Conservation (phyloP, 306 rosid genomes). For the Lathyrus aphaca region DNA sequence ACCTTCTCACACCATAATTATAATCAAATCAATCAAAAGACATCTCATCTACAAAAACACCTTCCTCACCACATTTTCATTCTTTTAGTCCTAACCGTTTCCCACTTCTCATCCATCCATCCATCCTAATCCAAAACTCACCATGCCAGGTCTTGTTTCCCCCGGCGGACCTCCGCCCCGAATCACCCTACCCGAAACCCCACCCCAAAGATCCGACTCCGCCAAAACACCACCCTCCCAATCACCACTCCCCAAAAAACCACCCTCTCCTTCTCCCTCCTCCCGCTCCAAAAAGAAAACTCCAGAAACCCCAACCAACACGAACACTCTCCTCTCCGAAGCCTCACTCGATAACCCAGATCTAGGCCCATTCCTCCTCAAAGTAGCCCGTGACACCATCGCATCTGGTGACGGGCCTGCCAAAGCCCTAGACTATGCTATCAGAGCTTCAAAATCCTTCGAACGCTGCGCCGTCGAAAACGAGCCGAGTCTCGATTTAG, state of each 20-base stretch:
- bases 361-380: constrained; percentile 96
- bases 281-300: constrained; percentile 76
- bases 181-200: constrained; percentile 62
- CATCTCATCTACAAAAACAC: neutral
- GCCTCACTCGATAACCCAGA: constrained; percentile 94
- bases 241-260: constrained; percentile 66
- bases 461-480: constrained; percentile 84
- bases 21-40: neutral
- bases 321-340: constrained; percentile 49
- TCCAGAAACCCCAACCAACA: constrained; percentile 58
- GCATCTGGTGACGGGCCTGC: constrained; percentile 95
- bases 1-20: neutral
- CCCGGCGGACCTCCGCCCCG: constrained; percentile 65
- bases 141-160: constrained; percentile 92
- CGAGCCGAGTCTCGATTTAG: constrained; percentile 86
- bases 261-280: constrained; percentile 81
- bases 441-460: constrained; percentile 86
- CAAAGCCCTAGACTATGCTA: constrained; percentile 83
- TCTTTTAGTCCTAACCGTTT: neutral
- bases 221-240: constrained; percentile 76
- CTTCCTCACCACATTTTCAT: neutral
- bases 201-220: constrained; percentile 60
- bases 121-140: neutral
- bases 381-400: constrained; percentile 85
- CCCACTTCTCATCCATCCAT: neutral